Percentiles rank a stretch among this genome's conserved stretches.
Conservation (phyloP, 2,329 filamentous ascomycete species). For the Parastagonospora avenae region DNA sequence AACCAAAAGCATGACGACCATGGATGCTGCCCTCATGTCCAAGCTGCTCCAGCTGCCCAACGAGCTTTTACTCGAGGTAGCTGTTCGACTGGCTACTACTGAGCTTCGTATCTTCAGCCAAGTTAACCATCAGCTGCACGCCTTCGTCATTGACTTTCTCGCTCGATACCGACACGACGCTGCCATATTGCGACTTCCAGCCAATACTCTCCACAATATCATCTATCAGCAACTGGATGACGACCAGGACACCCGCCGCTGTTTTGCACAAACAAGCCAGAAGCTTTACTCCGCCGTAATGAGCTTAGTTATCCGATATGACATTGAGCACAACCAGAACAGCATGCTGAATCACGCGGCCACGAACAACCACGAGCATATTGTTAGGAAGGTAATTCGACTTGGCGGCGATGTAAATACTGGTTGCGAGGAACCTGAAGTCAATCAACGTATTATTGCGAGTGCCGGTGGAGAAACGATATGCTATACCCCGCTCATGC, state of each 20-base stretch:
- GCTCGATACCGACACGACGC: neutral
- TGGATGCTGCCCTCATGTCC: neutral
- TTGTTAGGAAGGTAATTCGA: slow-evolving; percentile 14
- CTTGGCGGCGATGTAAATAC: neutral
- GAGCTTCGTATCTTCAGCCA: neutral
- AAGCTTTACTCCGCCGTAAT: neutral
- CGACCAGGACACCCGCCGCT: neutral
- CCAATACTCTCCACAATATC: neutral
- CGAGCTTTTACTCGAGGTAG: neutral
- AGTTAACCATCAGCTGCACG: neutral
- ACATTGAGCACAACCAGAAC: neutral
- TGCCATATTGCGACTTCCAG: neutral
- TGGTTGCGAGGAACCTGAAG: neutral
- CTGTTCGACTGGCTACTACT: neutral
- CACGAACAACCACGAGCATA: neutral
- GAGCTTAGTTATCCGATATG: neutral
- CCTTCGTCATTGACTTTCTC: neutral
- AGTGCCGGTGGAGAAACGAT: neutral
- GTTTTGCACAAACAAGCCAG: neutral
- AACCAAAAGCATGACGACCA: neutral
- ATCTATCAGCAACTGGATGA: no score
- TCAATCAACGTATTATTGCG: neutral
- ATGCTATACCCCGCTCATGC: neutral
- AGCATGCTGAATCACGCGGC: neutral
- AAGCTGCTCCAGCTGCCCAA: neutral